Evolutionary conservation across 768 basidiomycete species (phyloP).

Genomic region (Lepiota subincarnata): DNA sequence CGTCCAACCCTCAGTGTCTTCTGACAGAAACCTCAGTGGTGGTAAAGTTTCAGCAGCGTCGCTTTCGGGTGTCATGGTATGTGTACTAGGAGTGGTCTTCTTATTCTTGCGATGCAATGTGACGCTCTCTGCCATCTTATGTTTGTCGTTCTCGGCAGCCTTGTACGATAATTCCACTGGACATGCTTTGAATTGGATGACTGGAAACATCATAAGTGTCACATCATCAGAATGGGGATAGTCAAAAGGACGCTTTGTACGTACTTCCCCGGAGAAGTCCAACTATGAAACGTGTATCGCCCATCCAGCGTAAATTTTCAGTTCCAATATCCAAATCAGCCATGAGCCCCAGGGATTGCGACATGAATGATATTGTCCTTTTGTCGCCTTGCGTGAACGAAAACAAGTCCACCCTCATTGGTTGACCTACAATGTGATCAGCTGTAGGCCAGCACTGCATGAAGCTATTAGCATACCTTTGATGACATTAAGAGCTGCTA

Average conservation of each 20-base stretch:
- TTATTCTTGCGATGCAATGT: constrained; percentile 31
- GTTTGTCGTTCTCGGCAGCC: constrained; percentile 65
- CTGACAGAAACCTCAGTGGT: constrained; percentile 36
- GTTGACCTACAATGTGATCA: constrained; percentile 43
- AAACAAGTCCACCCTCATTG: constrained; percentile 75
- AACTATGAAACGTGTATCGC: constrained; percentile 69
- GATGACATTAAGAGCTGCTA: constrained; percentile 72
- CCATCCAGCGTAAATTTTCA: constrained; percentile 84
- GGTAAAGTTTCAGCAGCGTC: constrained; percentile 33
- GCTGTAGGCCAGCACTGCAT: not conserved
- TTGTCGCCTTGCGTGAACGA: constrained; percentile 68
- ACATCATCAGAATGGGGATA: not conserved
- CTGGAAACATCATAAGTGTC: constrained; percentile 27
- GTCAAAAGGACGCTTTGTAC: constrained; percentile 17
- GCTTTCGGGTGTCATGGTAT: constrained; percentile 10
- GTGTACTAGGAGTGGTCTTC: constrained; percentile 11
- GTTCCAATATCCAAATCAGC: constrained; percentile 84
- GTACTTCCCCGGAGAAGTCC: constrained; percentile 70
- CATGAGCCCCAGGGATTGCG: constrained; percentile 79
- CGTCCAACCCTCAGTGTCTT: constrained; percentile 62
- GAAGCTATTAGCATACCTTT: constrained; percentile 50
- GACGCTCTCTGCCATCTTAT: constrained; percentile 57
- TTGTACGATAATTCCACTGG: constrained; percentile 70
- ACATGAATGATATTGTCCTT: constrained; percentile 73
- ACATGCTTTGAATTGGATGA: constrained; percentile 58